phyloP scores from a whole-genome alignment of 768 basidiomycete species.

The Pisolithus albus region DNA sequence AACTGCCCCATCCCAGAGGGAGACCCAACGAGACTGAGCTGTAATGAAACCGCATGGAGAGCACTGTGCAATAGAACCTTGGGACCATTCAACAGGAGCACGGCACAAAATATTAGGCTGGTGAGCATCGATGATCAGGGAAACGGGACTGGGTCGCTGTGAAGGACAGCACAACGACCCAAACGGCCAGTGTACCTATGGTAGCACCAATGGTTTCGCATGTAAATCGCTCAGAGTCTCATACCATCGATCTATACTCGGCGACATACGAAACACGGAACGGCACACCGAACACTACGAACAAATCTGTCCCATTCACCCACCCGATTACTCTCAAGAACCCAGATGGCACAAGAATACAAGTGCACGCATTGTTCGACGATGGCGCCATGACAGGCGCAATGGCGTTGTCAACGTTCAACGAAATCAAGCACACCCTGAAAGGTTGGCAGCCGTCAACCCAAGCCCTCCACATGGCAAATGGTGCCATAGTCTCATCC shows the following conservation, averaged over 20 bases:
- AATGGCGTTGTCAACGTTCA: no score
- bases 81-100: neutral
- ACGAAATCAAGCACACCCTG: no score
- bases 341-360: neutral
- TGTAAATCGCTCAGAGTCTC: neutral
- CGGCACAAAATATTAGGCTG: neutral
- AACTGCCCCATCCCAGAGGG: neutral
- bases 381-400: no score
- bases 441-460: no score
- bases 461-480: no score
- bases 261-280: neutral
- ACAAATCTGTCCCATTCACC: neutral
- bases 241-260: neutral
- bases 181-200: neutral
- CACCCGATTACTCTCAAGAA: neutral
- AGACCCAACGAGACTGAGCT: neutral
- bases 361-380: no score
- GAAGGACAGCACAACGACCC: neutral
- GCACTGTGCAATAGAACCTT: neutral
- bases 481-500: no score
- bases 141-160: neutral
- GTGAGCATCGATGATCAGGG: neutral
- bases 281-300: neutral
- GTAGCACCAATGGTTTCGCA: neutral
- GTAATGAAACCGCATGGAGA: neutral